Conservation (phyloP, 176 grass and related monocot genomes). For the Aegilops longissima region DNA sequence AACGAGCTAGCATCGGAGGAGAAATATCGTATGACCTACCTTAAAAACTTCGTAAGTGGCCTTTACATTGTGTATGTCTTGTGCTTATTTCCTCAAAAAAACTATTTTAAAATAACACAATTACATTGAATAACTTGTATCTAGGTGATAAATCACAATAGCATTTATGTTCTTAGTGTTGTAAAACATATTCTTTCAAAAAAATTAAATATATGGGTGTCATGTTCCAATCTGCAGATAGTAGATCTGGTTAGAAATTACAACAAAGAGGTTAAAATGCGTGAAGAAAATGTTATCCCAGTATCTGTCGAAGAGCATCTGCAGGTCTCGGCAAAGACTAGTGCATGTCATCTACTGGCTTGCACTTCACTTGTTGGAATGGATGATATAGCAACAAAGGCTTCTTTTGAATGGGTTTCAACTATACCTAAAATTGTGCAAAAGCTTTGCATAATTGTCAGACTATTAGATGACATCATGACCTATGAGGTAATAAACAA, state of each 20-base stretch:
- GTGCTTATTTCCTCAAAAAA: background rate
- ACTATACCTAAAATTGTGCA: background rate
- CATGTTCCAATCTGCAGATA: background rate
- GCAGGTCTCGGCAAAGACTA: background rate
- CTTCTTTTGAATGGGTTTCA: conserved; percentile 13
- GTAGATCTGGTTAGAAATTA: background rate
- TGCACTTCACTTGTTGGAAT: background rate
- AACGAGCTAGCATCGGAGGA: background rate
- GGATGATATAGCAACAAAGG: background rate
- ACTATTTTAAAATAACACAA: background rate
- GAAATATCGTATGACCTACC: conserved; percentile 15
- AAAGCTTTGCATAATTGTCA: background rate
- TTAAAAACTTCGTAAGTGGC: background rate
- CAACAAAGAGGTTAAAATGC: conserved; percentile 3
- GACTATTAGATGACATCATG: conserved; percentile 15
- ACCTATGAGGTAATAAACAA: background rate
- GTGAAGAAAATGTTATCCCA: background rate
- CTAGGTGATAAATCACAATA: too few relatives aligned
- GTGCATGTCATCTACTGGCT: background rate
- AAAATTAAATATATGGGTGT: too few relatives aligned
- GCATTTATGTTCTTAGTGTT: too few relatives aligned
- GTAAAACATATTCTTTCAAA: too few relatives aligned
- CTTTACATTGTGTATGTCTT: too few relatives aligned
- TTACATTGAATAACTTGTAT: background rate
- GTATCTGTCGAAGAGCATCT: background rate